phyloP scores from a whole-genome alignment of 2,329 filamentous ascomycete species.

The Lachnum nothofagi region DNA sequence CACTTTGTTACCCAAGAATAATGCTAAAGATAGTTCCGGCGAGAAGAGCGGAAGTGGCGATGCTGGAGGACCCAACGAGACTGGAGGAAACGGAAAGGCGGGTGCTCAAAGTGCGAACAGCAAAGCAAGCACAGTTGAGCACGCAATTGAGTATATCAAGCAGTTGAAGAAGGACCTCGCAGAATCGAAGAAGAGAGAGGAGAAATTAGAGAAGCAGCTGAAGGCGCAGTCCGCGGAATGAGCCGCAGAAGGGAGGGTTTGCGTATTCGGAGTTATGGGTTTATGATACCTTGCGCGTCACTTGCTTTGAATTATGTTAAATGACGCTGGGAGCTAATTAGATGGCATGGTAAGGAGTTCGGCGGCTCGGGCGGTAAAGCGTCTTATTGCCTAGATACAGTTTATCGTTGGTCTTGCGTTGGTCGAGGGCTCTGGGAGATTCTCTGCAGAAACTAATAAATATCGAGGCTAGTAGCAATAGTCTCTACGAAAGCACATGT shows the following conservation, averaged over 20 bases:
- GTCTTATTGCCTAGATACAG: not conserved
- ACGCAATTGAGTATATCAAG: constrained; percentile 93
- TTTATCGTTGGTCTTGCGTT: not conserved
- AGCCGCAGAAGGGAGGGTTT: not conserved
- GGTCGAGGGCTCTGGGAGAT: not conserved
- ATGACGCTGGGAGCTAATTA: not conserved
- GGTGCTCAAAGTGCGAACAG: constrained; percentile 61
- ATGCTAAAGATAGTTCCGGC: constrained; percentile 36
- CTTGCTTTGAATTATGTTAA: not conserved
- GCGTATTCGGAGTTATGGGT: constrained; percentile 5
- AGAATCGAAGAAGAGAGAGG: constrained; percentile 57
- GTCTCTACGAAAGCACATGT: too few species aligned
- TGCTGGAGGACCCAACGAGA: constrained; percentile 45
- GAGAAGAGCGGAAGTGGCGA: constrained; percentile 37
- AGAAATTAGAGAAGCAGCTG: constrained; percentile 29
- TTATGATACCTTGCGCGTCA: constrained; percentile 1
- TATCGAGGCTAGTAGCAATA: too few species aligned
- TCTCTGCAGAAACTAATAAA: too few species aligned
- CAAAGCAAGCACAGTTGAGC: constrained; percentile 96
- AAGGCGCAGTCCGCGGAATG: constrained; percentile 6
- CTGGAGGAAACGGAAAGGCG: constrained; percentile 38
- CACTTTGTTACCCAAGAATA: constrained; percentile 64
- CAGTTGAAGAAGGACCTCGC: constrained; percentile 69
- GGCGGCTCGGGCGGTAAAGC: not conserved
- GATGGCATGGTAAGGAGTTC: not conserved